Percentiles rank a stretch among this genome's conserved stretches.
These are phyloP conservation scores for Metschnikowia rubicola DNA, from an alignment of 805 yeast species.

Conservation along the genomic window DNA sequence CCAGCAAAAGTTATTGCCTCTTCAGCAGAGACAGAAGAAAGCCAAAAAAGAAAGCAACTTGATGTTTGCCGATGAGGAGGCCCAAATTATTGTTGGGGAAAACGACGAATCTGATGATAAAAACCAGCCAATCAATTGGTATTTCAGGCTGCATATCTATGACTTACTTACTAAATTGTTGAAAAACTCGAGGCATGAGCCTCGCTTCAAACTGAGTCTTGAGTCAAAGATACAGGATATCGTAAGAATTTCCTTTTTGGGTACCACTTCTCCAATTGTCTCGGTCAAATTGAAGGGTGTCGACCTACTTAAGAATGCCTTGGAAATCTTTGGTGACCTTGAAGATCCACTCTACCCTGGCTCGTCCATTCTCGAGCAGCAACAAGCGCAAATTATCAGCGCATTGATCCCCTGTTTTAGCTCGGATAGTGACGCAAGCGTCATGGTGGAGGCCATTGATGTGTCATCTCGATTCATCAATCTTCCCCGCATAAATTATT, in stretches of 20 bases:
- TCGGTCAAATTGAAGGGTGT: conserved; percentile 64
- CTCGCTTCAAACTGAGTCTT: conserved; percentile 37
- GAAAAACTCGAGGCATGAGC: conserved; percentile 35
- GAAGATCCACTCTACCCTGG: conserved; percentile 73
- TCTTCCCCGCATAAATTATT: conserved; percentile 41
- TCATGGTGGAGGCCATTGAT: conserved; percentile 73
- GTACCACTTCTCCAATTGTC: conserved; percentile 69
- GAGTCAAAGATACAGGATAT: conserved; percentile 55
- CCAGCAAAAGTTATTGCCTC: conserved; percentile 40
- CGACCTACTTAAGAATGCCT: conserved; percentile 57
- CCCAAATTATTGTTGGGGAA: conserved; percentile 37
- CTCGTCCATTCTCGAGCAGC: conserved; percentile 76
- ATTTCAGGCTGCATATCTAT: conserved; percentile 48
- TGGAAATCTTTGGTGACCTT: conserved; percentile 56
- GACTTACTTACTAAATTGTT: conserved; percentile 45
- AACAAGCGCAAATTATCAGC: conserved; percentile 89
- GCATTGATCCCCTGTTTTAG: conserved; percentile 86
- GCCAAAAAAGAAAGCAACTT: conserved; percentile 16
- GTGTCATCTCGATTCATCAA: conserved; percentile 73
- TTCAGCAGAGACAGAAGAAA: conserved; percentile 41
- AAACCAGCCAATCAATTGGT: conserved; percentile 58
- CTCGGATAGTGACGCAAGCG: conserved; percentile 63
- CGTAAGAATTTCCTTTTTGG: conserved; percentile 73
- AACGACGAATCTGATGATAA: conserved; percentile 35
- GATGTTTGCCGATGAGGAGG: conserved; percentile 40